Conservation (phyloP, 2,329 filamentous ascomycete species). For the Tolypocladium album region DNA sequence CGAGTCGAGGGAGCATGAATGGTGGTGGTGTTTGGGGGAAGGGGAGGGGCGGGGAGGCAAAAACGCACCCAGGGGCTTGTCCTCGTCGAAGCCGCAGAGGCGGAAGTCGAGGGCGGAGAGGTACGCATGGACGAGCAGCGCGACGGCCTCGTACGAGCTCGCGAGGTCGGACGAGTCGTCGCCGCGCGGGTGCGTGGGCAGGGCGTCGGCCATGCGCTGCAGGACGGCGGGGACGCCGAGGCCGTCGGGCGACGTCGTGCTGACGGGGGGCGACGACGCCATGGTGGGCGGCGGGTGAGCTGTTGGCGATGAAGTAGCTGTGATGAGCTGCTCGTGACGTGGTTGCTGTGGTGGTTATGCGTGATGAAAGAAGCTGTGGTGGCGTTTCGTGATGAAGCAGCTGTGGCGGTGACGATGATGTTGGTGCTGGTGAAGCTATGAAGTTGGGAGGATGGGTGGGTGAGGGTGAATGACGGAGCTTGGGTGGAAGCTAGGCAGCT, state of each 20-base stretch:
- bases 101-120: conserved; percentile 73
- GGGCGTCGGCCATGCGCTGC: conserved; percentile 46
- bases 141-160: conserved; percentile 70
- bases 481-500: not conserved
- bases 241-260: conserved; percentile 6
- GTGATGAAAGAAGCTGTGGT: too few species aligned
- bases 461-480: not conserved
- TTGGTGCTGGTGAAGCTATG: not conserved
- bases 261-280: conserved; percentile 12
- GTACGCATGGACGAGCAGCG: conserved; percentile 73
- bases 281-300: conserved; percentile 5
- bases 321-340: not conserved
- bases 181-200: conserved; percentile 40
- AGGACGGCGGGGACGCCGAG: conserved; percentile 28
- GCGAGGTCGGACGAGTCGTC: conserved; percentile 53
- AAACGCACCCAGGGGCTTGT: conserved; percentile 56
- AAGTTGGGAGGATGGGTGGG: not conserved
- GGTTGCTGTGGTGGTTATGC: too few species aligned
- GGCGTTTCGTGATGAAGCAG: not conserved
- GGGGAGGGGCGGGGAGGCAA: too few species aligned
- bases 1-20: not conserved
- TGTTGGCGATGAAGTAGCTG: not conserved
- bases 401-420: not conserved
- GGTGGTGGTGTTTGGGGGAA: too few species aligned
- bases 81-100: conserved; percentile 75